Percentiles rank a stretch among this genome's conserved stretches.
These are phyloP conservation scores for Syzygium jambos DNA, from an alignment of 345 rosid species.

Conservation along the genomic window DNA sequence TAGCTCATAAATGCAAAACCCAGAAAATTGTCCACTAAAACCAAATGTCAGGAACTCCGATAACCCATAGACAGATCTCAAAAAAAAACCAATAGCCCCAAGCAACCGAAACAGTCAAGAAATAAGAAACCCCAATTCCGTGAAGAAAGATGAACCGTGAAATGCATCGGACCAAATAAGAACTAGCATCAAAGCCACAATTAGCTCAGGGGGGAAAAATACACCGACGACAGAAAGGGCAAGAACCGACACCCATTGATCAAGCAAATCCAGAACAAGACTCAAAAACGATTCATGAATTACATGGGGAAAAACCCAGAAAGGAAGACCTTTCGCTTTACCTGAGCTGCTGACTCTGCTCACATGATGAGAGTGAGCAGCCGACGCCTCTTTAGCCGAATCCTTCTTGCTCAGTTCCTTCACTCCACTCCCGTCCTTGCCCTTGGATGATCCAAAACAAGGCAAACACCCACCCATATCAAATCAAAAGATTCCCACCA, in stretches of 20 bases:
- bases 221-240: background rate
- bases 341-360: constrained; percentile 61
- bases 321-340: constrained; percentile 5
- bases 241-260: background rate
- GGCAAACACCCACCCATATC: constrained; percentile 98
- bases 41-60: background rate
- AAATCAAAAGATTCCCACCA: constrained; percentile 11
- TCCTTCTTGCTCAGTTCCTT: constrained; percentile 72
- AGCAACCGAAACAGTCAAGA: background rate
- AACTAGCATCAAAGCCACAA: constrained; percentile 5
- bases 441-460: constrained; percentile 88
- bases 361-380: constrained; percentile 59
- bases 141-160: background rate
- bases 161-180: constrained; percentile 37
- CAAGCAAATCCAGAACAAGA: constrained; percentile 26
- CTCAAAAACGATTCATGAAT: background rate
- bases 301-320: background rate
- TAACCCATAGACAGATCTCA: background rate
- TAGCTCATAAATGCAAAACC: background rate
- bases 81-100: background rate
- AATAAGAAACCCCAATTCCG: background rate
- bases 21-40: background rate
- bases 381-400: constrained; percentile 72
- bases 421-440: constrained; percentile 40
- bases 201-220: background rate